These are phyloP conservation scores for Xylariales sp. DNA, from an alignment of 2,329 filamentous ascomycete genomes.

Conservation along the genomic window DNA sequence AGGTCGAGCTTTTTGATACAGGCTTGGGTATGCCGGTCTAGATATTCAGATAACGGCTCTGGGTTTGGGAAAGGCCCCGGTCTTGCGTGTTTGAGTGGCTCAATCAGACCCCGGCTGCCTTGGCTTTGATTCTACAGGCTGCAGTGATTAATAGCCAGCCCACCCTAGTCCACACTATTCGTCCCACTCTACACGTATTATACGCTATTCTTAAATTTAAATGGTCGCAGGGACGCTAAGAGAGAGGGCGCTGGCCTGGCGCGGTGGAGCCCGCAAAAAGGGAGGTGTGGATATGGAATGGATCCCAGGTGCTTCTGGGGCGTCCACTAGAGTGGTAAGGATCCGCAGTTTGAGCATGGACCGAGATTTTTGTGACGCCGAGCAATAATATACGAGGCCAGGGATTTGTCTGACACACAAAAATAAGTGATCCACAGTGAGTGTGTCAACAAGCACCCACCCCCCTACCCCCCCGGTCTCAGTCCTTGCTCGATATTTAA, in stretches of 20 bases:
- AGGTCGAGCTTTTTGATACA: constrained; percentile 19
- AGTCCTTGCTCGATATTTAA: constrained; percentile 22
- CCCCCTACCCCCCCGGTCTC: constrained; percentile 14
- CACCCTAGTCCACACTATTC: constrained; percentile 24
- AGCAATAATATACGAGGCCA: constrained; percentile 45
- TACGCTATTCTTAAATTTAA: constrained; percentile 29
- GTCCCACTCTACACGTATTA: constrained; percentile 22
- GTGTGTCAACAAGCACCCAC: constrained; percentile 15
- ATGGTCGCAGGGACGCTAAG: constrained; percentile 21
- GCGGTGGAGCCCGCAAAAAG: constrained; percentile 14
- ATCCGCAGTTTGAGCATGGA: constrained; percentile 12
- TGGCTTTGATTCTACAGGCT: constrained; percentile 17
- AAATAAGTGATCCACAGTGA: constrained; percentile 33
- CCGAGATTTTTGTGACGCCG: constrained; percentile 16
- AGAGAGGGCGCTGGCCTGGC: constrained; percentile 21
- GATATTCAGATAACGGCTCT: constrained; percentile 21
- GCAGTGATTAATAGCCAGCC: constrained; percentile 21
- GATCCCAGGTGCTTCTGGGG: constrained; percentile 24
- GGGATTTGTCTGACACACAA: constrained; percentile 48
- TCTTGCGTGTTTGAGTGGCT: constrained; percentile 27
- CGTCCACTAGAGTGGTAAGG: constrained; percentile 21
- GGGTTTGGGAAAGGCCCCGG: constrained; percentile 17
- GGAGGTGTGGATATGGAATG: constrained; percentile 20
- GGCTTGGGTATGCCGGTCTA: constrained; percentile 24
- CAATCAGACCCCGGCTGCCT: constrained; percentile 19